phyloP scores from a whole-genome alignment of 805 yeast species.

The Torulaspora delbrueckii region DNA sequence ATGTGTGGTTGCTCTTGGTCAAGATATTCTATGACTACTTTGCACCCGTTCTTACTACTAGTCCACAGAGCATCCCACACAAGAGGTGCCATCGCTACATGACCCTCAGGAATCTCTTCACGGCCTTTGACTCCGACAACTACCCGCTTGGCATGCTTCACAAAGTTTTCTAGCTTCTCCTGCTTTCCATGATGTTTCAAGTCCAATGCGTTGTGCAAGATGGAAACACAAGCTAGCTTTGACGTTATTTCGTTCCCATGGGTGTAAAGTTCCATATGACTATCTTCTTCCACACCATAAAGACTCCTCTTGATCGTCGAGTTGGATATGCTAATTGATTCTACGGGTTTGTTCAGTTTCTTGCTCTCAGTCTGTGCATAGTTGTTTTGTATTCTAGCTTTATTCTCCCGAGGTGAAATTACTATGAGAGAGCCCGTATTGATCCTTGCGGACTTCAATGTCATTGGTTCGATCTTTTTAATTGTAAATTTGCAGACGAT shows the following conservation, averaged over 20 bases:
- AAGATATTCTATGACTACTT: conserved; percentile 40
- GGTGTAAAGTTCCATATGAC: conserved; percentile 4
- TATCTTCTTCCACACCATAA: not conserved
- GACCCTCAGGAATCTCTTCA: conserved; percentile 12
- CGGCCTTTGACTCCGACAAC: conserved; percentile 12
- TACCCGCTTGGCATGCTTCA: conserved; percentile 19
- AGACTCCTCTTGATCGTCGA: conserved; percentile 4
- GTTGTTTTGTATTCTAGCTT: conserved; percentile 26
- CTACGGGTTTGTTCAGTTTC: conserved; percentile 8
- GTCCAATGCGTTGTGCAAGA: conserved; percentile 24
- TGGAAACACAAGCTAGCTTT: conserved; percentile 32
- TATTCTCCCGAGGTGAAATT: conserved; percentile 64
- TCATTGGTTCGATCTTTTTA: conserved; percentile 41
- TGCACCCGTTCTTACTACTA: conserved; percentile 35
- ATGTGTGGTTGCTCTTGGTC: not conserved
- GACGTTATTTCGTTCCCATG: conserved; percentile 9
- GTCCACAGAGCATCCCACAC: conserved; percentile 43
- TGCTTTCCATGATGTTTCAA: conserved; percentile 31
- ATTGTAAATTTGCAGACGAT: conserved; percentile 55
- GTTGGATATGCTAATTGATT: not conserved
- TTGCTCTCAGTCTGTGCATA: conserved; percentile 20
- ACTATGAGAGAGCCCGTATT: conserved; percentile 64
- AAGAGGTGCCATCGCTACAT: conserved; percentile 45
- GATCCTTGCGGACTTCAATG: conserved; percentile 44
- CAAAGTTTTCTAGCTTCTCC: conserved; percentile 13